Evolutionary conservation across 2,329 filamentous ascomycete genomes (phyloP).

Genomic region (Calonectria hawksworthii): DNA sequence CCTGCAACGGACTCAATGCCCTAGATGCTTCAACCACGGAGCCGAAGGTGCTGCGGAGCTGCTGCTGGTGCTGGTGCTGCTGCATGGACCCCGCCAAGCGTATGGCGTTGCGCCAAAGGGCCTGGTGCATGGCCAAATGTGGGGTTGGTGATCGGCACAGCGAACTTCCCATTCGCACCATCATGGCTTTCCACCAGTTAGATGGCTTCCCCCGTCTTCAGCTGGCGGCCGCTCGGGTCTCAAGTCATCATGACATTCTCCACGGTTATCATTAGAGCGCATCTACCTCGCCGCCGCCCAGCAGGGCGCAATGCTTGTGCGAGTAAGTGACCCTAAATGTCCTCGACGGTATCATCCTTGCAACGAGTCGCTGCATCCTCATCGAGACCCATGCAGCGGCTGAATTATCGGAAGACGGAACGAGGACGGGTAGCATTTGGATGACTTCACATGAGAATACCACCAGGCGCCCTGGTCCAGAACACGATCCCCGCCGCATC

Average conservation of each 20-base stretch:
- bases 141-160: constrained; percentile 16
- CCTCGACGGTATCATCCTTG: constrained; percentile 11
- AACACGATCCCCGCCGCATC: background rate
- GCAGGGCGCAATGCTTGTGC: background rate
- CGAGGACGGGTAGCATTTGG: background rate
- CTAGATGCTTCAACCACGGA: constrained; percentile 9
- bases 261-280: constrained; percentile 23
- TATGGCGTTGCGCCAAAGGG: constrained; percentile 9
- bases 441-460: constrained; percentile 8
- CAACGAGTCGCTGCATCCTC: background rate
- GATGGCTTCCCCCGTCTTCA: constrained; percentile 10
- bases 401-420: constrained; percentile 6
- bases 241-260: constrained; percentile 21
- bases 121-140: constrained; percentile 20
- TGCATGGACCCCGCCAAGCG: constrained; percentile 19
- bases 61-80: background rate
- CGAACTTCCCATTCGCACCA: constrained; percentile 1
- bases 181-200: constrained; percentile 21
- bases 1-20: background rate
- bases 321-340: background rate
- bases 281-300: constrained; percentile 1
- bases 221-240: constrained; percentile 22
- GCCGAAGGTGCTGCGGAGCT: constrained; percentile 1
- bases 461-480: background rate
- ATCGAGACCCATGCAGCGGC: constrained; percentile 7